These are phyloP conservation scores for Stylosanthes scabra DNA, from an alignment of 331 rosid species.

Conservation along the genomic window DNA sequence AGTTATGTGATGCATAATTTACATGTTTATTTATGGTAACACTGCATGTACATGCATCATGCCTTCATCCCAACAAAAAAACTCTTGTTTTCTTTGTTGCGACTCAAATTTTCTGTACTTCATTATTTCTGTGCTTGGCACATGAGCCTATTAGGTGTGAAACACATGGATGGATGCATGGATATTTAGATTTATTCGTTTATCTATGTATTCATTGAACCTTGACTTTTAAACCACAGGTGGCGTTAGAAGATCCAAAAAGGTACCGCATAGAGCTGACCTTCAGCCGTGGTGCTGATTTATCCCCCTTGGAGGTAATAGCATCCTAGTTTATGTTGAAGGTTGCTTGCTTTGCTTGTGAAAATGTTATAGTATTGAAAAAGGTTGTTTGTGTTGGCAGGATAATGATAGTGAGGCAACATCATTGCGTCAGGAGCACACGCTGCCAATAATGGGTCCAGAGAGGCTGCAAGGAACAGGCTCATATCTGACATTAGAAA, in stretches of 20 bases:
- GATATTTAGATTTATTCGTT: background rate
- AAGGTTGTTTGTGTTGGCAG: conserved; percentile 42
- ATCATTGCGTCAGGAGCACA: conserved; percentile 92
- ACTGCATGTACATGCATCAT: too few species aligned
- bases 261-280: conserved; percentile 88
- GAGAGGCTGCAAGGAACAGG: conserved; percentile 93
- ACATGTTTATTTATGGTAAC: conserved; percentile 4
- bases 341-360: too few species aligned
- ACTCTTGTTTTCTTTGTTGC: too few species aligned
- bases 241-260: conserved; percentile 86
- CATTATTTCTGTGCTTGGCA: too few species aligned
- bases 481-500: conserved; percentile 83
- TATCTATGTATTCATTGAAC: conserved; percentile 32
- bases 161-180: too few species aligned
- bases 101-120: too few species aligned
- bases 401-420: conserved; percentile 68
- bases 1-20: conserved; percentile 15
- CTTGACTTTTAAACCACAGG: conserved; percentile 60
- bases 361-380: too few species aligned
- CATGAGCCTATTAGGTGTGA: too few species aligned
- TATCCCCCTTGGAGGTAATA: conserved; percentile 89
- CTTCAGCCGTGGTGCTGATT: conserved; percentile 96
- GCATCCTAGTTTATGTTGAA: too few species aligned
- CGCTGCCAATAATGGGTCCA: conserved; percentile 91
- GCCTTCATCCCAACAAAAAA: too few species aligned